Evolutionary conservation across 2,329 filamentous ascomycete species (phyloP).

Genomic region (Penicillium oxalicum): DNA sequence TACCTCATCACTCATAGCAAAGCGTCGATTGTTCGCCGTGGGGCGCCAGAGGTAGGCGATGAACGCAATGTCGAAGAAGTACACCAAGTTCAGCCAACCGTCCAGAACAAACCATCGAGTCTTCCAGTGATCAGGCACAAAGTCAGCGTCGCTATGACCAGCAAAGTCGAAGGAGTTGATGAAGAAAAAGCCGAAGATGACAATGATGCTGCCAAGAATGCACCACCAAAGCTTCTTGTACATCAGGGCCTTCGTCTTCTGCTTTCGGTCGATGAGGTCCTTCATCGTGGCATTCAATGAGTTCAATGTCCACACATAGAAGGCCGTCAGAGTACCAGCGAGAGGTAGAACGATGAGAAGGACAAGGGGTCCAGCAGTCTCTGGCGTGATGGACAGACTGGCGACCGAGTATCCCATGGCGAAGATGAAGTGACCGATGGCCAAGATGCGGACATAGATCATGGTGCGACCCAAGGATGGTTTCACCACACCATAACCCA

Average conservation of each 20-base stretch:
- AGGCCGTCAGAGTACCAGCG: constrained; percentile 85
- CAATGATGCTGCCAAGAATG: constrained; percentile 82
- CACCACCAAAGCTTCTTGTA: constrained; percentile 99
- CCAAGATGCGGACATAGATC: constrained; percentile 86
- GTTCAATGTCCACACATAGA: constrained; percentile 98
- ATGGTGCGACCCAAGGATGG: constrained; percentile 85
- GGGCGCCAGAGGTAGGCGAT: constrained; percentile 95
- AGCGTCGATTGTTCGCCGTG: constrained; percentile 91
- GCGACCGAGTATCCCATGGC: constrained; percentile 89
- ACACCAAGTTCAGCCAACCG: constrained; percentile 95
- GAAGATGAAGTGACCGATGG: constrained; percentile 89
- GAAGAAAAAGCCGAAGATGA: constrained; percentile 98
- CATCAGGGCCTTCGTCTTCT: constrained; percentile 89
- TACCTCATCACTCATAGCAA: constrained; percentile 97
- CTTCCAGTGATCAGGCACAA: constrained; percentile 95
- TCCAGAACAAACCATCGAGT: constrained; percentile 95
- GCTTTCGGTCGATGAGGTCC: constrained; percentile 88
- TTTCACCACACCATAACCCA: constrained; percentile 98
- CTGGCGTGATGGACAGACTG: constrained; percentile 80
- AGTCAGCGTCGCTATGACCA: constrained; percentile 74
- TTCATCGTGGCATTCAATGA: constrained; percentile 92
- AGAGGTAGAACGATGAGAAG: constrained; percentile 89
- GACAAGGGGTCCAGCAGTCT: constrained; percentile 81
- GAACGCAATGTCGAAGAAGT: constrained; percentile 86
- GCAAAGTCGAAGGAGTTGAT: constrained; percentile 96